Evolutionary conservation across 768 basidiomycete species (phyloP).

Genomic region (Phlebiopsis gigantea): DNA sequence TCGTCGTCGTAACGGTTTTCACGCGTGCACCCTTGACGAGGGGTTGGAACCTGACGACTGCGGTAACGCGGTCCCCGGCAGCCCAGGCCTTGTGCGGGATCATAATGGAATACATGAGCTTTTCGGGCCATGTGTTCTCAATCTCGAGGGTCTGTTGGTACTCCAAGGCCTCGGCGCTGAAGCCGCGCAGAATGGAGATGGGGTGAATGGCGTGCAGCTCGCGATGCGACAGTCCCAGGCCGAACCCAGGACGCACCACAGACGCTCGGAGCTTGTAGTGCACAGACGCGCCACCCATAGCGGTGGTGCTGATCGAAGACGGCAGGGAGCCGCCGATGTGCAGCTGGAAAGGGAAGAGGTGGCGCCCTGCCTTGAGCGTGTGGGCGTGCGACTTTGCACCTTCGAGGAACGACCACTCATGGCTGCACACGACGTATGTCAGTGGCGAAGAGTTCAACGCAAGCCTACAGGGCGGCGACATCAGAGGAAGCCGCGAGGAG

Average conservation of each 20-base stretch:
- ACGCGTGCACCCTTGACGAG: constrained; percentile 80
- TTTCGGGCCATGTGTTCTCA: constrained; percentile 96
- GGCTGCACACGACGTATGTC: constrained; percentile 65
- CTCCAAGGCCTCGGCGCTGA: constrained; percentile 80
- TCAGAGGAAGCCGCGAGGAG: constrained; percentile 7
- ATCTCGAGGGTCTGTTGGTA: constrained; percentile 95
- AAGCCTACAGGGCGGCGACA: constrained; percentile 15
- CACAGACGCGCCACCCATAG: constrained; percentile 58
- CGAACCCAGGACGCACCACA: constrained; percentile 73
- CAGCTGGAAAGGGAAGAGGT: constrained; percentile 89
- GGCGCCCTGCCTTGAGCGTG: constrained; percentile 94
- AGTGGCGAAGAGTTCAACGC: constrained; percentile 39
- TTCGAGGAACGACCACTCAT: constrained; percentile 92
- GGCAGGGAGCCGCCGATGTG: constrained; percentile 83
- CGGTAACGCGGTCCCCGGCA: constrained; percentile 78
- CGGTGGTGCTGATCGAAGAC: constrained; percentile 58
- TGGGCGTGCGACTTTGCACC: constrained; percentile 73
- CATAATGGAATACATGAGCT: constrained; percentile 93
- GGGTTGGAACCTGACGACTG: constrained; percentile 83
- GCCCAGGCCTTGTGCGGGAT: constrained; percentile 96
- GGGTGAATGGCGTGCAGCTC: constrained; percentile 60
- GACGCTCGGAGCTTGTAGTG: constrained; percentile 88
- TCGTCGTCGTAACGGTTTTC: constrained; percentile 53
- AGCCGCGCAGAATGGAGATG: constrained; percentile 67
- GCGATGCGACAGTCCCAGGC: constrained; percentile 35